These are phyloP conservation scores for Arabidopsis arenosa DNA, from an alignment of 345 rosid genomes.

Conservation along the genomic window DNA sequence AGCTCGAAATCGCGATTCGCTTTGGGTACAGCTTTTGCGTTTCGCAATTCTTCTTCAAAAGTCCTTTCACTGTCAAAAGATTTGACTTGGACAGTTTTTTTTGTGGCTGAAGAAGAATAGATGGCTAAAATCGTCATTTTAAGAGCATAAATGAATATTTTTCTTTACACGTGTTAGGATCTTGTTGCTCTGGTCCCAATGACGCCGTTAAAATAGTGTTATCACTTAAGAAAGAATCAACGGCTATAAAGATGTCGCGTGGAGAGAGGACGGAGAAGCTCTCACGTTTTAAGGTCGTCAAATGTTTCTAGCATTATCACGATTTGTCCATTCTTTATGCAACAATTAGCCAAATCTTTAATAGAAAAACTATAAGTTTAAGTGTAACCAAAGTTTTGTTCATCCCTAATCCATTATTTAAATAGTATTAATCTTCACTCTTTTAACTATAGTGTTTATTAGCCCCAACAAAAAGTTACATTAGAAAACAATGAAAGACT, in stretches of 20 bases:
- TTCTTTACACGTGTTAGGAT: constrained; percentile 29
- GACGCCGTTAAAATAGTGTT: constrained; percentile 17
- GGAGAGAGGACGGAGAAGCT: background rate
- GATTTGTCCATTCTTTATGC: background rate
- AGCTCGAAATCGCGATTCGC: background rate
- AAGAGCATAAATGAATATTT: too few relatives aligned
- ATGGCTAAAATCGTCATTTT: background rate
- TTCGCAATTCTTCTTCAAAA: constrained; percentile 10
- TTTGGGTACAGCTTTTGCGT: constrained; percentile 30
- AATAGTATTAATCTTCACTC: too few relatives aligned
- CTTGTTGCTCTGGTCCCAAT: constrained; percentile 9
- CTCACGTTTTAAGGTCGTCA: constrained; percentile 11
- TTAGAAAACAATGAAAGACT: background rate
- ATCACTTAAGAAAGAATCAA: background rate
- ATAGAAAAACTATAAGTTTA: too few relatives aligned
- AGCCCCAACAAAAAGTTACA: background rate
- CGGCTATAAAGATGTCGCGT: background rate
- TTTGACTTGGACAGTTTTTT: background rate
- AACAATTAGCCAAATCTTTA: too few relatives aligned
- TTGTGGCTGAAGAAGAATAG: background rate
- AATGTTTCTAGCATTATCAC: background rate
- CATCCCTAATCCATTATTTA: too few relatives aligned
- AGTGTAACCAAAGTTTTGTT: too few relatives aligned
- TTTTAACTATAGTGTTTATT: background rate
- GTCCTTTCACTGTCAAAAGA: background rate